Conservation (phyloP, 208 protist genomes). For the Crithidia brevicula region DNA sequence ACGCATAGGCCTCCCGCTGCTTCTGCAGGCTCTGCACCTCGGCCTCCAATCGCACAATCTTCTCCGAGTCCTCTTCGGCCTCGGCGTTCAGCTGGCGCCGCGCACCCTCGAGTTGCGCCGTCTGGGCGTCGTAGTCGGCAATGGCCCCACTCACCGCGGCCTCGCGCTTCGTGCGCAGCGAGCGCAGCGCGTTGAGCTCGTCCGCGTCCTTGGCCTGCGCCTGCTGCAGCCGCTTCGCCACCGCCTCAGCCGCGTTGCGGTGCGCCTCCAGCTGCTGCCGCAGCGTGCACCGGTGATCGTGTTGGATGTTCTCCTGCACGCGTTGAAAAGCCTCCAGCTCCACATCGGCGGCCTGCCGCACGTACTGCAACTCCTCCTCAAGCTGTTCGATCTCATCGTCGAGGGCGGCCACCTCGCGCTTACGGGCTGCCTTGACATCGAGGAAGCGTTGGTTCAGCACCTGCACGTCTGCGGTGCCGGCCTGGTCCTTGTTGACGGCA, state of each 20-base stretch:
- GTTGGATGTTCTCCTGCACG: constrained; percentile 57
- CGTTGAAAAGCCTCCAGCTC: constrained; percentile 71
- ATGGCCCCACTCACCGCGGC: constrained; percentile 84
- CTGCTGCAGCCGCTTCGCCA: constrained; percentile 41
- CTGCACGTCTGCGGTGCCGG: constrained; percentile 88
- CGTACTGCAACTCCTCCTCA: constrained; percentile 78
- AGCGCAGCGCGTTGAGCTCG: constrained; percentile 64
- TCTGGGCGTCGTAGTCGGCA: constrained; percentile 83
- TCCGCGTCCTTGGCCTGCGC: constrained; percentile 55
- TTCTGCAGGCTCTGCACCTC: constrained; percentile 57
- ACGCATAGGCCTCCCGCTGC: constrained; percentile 70
- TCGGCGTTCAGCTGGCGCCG: constrained; percentile 71
- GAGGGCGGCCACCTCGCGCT: constrained; percentile 65
- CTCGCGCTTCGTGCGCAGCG: constrained; percentile 77
- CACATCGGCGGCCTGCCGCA: constrained; percentile 66
- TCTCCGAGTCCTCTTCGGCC: constrained; percentile 72
- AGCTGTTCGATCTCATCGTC: constrained; percentile 71
- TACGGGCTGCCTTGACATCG: constrained; percentile 62
- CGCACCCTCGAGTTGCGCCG: constrained; percentile 40
- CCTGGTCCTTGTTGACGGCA: constrained; percentile 89
- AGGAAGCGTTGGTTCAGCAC: constrained; percentile 89
- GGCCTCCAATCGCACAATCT: constrained; percentile 68
- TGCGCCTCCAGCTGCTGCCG: constrained; percentile 64
- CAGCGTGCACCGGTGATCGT: constrained; percentile 44
- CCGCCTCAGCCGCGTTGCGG: constrained; percentile 40